Base-by-base conservation (phyloP, 2,329 filamentous ascomycete genomes). In the Penicillium concentricum region DNA sequence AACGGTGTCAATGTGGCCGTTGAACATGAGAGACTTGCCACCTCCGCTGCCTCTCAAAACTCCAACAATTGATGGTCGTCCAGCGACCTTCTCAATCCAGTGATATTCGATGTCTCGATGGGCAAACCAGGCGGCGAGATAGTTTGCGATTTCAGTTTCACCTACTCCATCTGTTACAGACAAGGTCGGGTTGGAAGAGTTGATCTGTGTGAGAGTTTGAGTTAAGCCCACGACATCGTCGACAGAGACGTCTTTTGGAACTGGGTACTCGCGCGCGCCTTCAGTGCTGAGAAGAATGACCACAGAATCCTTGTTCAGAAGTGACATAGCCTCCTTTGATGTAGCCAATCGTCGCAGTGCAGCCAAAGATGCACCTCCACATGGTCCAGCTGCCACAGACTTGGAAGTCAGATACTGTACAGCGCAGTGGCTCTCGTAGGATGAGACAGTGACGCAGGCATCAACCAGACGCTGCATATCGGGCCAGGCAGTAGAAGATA, bases 221-320 rank as follows among this genome's bases (percentile, higher is more conserved):
- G 80, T 79, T 30, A 84, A 62, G 0, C 58, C 51, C 4, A 80
- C 72, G 0, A 76, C 63, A 38, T 81, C 77, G 5, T 81, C 75
- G 3, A 62, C 57, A 1, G 74, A 74, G 0, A 82, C 77, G 30
- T 75, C 69, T 5, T 59, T 56, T 0, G 82, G 82, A 10, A 69
- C 56, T 0, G 63, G 48, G 60, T 89, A 88, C 2, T 80, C 76
- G 37, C 87, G 78, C 9, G 67, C 64, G 0, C 86, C 86, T 68
- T 90, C 87, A 0, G 88, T 91, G 59, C 83, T 87, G 41, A 90
- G 80, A 1, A 91, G 69, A 0, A 91, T 80, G 0, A 91, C 79
- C 0, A 86, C 78, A 0, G 84, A 81, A n/a, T 84, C 72, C 0
- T 71, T 63, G 8, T 70, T 70, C 0, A 82, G 62, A 0, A 68